Percentiles rank a stretch among this genome's conserved stretches.
Evolutionary conservation across 306 rosid species (phyloP).

Genomic region (Cucurbita argyrosperma): DNA sequence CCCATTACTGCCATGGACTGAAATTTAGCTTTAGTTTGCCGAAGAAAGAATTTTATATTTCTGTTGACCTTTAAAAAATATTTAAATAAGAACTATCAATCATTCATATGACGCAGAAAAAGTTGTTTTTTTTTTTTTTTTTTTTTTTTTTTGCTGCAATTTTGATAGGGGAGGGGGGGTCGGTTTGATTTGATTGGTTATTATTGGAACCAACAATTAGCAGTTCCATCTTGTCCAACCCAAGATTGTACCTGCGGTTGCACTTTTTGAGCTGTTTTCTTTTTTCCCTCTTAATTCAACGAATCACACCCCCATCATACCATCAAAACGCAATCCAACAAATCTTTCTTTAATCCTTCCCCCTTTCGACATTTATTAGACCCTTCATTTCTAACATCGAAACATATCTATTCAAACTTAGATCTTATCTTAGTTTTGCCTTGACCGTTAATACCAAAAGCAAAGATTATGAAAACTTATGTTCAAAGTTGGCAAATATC

Average conservation of each 20-base stretch:
- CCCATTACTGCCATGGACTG: neutral
- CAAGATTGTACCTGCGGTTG: neutral
- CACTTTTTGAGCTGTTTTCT: neutral
- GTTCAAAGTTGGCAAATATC: no score
- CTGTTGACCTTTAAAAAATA: neutral
- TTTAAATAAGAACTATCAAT: neutral
- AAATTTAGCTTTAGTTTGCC: no score
- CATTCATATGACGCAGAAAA: conserved; percentile 7
- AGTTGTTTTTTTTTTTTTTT: neutral
- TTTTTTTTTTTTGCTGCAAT: neutral
- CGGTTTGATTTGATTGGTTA: conserved; percentile 6
- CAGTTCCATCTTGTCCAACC: conserved; percentile 11
- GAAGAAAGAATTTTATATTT: neutral
- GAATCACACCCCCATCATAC: neutral
- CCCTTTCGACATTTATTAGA: neutral
- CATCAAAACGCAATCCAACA: neutral
- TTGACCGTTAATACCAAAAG: no score
- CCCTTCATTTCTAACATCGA: no score
- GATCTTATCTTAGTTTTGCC: no score
- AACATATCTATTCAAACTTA: no score
- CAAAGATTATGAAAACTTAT: no score
- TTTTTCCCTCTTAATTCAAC: neutral
- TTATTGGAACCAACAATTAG: conserved; percentile 4
- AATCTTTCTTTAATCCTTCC: neutral
- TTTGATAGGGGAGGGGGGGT: neutral